These are phyloP conservation scores for Suillus paluster DNA, from an alignment of 768 basidiomycete species.

Conservation along the genomic window DNA sequence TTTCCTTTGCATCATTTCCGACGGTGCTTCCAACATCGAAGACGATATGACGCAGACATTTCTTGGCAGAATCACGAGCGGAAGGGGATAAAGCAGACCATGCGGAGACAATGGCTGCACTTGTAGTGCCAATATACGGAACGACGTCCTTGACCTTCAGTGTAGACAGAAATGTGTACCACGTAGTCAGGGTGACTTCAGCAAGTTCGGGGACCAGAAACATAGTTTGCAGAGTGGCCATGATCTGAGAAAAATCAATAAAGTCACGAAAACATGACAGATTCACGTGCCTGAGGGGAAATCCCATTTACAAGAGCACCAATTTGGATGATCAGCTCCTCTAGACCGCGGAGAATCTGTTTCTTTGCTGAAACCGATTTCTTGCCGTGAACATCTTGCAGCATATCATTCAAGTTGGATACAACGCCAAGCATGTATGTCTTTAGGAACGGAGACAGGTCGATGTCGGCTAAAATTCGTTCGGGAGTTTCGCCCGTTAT, in stretches of 20 bases:
- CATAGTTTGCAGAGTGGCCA: slow-evolving; percentile 94
- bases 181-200: slow-evolving; percentile 77
- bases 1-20: slow-evolving; percentile 46
- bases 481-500: slow-evolving; percentile 28
- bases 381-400: slow-evolving; percentile 85
- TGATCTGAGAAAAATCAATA: slow-evolving; percentile 60
- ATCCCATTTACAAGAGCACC: slow-evolving; percentile 75
- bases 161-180: slow-evolving; percentile 76
- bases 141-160: slow-evolving; percentile 73
- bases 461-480: slow-evolving; percentile 34
- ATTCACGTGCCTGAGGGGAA: slow-evolving; percentile 77
- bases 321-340: slow-evolving; percentile 68
- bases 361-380: slow-evolving; percentile 72
- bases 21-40: slow-evolving; percentile 50
- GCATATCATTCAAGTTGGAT: slow-evolving; percentile 79
- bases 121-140: slow-evolving; percentile 84
- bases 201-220: slow-evolving; percentile 76
- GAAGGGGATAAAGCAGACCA: slow-evolving; percentile 68
- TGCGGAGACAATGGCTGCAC: slow-evolving; percentile 77
- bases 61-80: slow-evolving; percentile 56
- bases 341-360: slow-evolving; percentile 80
- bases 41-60: slow-evolving; percentile 73
- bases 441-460: slow-evolving; percentile 67
- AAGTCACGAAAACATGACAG: neutral
- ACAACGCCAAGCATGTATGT: slow-evolving; percentile 84